Conservation (phyloP, 2,329 filamentous ascomycete genomes). For the Sporothrix brasiliensis region DNA sequence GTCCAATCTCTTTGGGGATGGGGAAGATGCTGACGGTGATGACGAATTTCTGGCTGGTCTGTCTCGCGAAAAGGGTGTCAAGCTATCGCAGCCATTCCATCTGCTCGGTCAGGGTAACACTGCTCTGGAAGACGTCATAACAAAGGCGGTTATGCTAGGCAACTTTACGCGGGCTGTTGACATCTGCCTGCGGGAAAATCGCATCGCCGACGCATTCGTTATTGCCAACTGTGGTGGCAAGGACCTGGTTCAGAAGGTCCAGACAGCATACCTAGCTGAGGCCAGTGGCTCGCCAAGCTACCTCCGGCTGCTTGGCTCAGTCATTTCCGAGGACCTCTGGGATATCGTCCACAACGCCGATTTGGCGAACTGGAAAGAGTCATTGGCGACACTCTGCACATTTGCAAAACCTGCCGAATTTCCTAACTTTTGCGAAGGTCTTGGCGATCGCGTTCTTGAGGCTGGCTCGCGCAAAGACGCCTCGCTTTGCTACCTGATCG, state of each 20-base stretch:
- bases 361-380: conserved; percentile 91
- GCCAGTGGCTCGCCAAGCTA: conserved; percentile 87
- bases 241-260: conserved; percentile 90
- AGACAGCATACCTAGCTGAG: conserved; percentile 84
- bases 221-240: conserved; percentile 96
- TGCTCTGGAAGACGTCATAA: conserved; percentile 81
- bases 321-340: conserved; percentile 96
- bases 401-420: conserved; percentile 92
- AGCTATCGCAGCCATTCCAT: conserved; percentile 92
- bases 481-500: conserved; percentile 93
- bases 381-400: conserved; percentile 93
- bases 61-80: conserved; percentile 84
- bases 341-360: conserved; percentile 97
- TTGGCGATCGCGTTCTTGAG: conserved; percentile 88
- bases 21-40: conserved; percentile 70
- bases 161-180: conserved; percentile 89
- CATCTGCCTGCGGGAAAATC: conserved; percentile 82
- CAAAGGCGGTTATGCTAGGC: conserved; percentile 83
- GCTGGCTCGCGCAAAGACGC: conserved; percentile 80
- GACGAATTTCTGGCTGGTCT: conserved; percentile 88
- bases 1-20: conserved; percentile 80
- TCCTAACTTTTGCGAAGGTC: conserved; percentile 88
- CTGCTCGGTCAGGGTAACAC: conserved; percentile 84
- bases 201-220: conserved; percentile 95
- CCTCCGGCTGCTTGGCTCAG: conserved; percentile 82